These are phyloP conservation scores for Lasiosphaeria hispida DNA, from an alignment of 495 filamentous ascomycete species.

Conservation along the genomic window DNA sequence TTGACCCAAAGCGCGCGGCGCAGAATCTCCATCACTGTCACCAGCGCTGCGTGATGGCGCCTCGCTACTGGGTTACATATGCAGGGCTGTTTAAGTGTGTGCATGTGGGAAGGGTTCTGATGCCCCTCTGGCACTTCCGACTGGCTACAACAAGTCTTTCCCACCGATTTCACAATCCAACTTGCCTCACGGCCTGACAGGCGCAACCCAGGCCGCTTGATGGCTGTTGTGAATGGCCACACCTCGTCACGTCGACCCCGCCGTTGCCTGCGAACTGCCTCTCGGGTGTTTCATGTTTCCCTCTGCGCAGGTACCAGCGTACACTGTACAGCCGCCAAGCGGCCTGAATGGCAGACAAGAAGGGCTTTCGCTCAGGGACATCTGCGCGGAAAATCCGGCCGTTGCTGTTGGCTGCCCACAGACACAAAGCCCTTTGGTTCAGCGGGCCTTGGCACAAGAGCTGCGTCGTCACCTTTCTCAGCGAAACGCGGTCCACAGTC, in stretches of 20 bases:
- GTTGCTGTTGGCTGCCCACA: conserved; percentile 15
- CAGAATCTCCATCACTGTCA: conserved; percentile 12
- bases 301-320: conserved; percentile 1
- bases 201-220: background rate
- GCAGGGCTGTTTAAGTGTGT: conserved; percentile 30
- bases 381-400: conserved; percentile 11
- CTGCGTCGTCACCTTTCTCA: conserved; percentile 16
- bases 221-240: conserved; percentile 22
- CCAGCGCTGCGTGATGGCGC: conserved; percentile 12
- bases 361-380: background rate
- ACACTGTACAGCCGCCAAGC: conserved; percentile 8
- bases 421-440: conserved; percentile 6
- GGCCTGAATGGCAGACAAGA: background rate
- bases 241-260: conserved; percentile 20
- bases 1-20: conserved; percentile 18
- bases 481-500: conserved; percentile 15
- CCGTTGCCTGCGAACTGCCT: conserved; percentile 1
- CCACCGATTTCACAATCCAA: conserved; percentile 6
- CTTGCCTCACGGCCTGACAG: conserved; percentile 8
- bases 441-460: conserved; percentile 15
- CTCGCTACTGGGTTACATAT: conserved; percentile 12
- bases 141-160: conserved; percentile 15
- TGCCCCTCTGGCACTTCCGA: conserved; percentile 18
- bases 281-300: conserved; percentile 33
- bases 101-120: conserved; percentile 20